Conservation (phyloP, 1,284 basidiomycete genomes). For the Ceratobasidium theobromae region DNA sequence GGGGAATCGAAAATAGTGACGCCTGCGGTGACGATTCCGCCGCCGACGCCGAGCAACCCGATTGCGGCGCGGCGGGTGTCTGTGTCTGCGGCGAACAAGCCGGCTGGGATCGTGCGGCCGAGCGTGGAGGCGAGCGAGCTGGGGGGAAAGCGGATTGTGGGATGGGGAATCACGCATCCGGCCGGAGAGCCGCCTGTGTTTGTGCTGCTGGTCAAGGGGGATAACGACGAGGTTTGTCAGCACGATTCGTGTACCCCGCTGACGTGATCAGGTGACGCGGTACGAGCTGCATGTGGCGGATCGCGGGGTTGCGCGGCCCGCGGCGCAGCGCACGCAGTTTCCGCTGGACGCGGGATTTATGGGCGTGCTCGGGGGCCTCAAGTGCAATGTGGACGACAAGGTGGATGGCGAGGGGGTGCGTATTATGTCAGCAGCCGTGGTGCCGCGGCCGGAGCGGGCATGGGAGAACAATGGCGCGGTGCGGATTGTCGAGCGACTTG, state of each 20-base stretch:
- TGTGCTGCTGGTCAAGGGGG: conserved; percentile 18
- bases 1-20: conserved; percentile 21
- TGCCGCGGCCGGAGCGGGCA: conserved; percentile 19
- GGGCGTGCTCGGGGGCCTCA: too few relatives aligned
- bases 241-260: neutral
- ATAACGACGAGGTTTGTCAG: conserved; percentile 10
- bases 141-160: conserved; percentile 20
- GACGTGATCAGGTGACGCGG: neutral
- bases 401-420: too few relatives aligned
- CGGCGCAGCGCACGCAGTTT: conserved; percentile 18
- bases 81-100: conserved; percentile 18
- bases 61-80: conserved; percentile 18
- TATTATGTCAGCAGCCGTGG: conserved; percentile 23
- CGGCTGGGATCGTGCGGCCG: neutral
- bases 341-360: conserved; percentile 16
- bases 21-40: conserved; percentile 9
- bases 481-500: neutral
- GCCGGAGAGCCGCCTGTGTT: neutral
- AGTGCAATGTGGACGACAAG: too few relatives aligned
- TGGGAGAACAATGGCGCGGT: conserved; percentile 28
- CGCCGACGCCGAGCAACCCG: conserved; percentile 23
- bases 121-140: conserved; percentile 9
- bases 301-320: conserved; percentile 1
- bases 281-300: conserved; percentile 26
- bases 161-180: conserved; percentile 19